A percentile compares a stretch with the other conserved stretches of the same genome.
Conservation (phyloP, 1,139 yeast genomes). For the Debaryomycetaceae sp. region DNA sequence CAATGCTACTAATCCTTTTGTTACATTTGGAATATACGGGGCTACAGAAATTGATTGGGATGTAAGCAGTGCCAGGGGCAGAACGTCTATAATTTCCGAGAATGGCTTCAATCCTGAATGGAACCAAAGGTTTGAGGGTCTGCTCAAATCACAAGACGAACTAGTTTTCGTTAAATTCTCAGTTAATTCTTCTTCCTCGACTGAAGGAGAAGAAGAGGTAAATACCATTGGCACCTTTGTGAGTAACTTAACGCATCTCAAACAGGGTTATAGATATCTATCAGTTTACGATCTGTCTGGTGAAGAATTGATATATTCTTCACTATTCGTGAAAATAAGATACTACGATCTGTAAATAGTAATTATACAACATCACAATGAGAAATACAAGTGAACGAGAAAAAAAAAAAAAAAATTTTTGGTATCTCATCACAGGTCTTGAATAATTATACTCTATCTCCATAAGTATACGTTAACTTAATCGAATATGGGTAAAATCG, state of each 20-base stretch:
- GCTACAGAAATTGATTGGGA: constrained; percentile 24
- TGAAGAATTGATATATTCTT: constrained; percentile 76
- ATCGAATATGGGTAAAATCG: constrained; percentile 60
- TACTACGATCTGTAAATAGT: constrained; percentile 14
- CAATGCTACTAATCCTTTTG: constrained; percentile 52
- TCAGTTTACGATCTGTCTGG: constrained; percentile 76
- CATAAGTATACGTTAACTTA: too few species aligned
- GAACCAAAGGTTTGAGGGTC: constrained; percentile 54
- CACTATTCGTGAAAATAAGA: constrained; percentile 57
- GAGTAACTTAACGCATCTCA: constrained; percentile 52
- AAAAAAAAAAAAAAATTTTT: too few species aligned
- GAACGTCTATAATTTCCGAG: constrained; percentile 39
- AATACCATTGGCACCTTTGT: constrained; percentile 56
- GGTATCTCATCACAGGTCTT: too few species aligned
- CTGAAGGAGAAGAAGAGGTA: constrained; percentile 22
- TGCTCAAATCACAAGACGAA: constrained; percentile 32
- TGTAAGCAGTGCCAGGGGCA: constrained; percentile 8
- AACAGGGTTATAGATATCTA: constrained; percentile 76
- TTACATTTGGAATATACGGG: constrained; percentile 56
- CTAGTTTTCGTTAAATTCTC: constrained; percentile 34
- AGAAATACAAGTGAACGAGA: neutral
- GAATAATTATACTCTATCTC: too few species aligned
- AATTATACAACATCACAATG: neutral
- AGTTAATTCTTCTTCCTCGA: constrained; percentile 19
- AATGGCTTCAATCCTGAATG: constrained; percentile 89